phyloP scores from a whole-genome alignment of 2,329 filamentous ascomycete species.

The Periconia macrospinosa region DNA sequence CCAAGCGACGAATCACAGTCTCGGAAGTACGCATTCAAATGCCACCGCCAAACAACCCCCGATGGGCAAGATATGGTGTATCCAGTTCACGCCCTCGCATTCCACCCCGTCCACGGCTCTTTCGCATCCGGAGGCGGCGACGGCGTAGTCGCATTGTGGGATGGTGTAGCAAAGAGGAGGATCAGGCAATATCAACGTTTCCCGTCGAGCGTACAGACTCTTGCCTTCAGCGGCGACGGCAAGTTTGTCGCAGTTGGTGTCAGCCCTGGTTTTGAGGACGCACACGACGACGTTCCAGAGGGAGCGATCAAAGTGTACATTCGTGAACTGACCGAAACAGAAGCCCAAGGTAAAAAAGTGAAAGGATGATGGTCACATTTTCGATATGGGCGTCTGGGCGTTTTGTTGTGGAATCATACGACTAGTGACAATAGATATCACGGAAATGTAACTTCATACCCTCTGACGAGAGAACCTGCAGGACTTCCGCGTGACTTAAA shows the following conservation, averaged over 20 bases:
- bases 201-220: constrained; percentile 72
- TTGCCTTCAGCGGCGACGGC: constrained; percentile 78
- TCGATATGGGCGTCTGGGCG: constrained; percentile 8
- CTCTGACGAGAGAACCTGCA: too few relatives aligned
- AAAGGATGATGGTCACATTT: not conserved
- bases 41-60: constrained; percentile 74
- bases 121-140: constrained; percentile 91
- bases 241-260: constrained; percentile 77
- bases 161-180: constrained; percentile 84
- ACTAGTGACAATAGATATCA: not conserved
- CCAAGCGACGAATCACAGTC: constrained; percentile 83
- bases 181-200: constrained; percentile 89
- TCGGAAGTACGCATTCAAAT: constrained; percentile 98
- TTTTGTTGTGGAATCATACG: not conserved
- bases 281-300: constrained; percentile 78
- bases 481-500: too few relatives aligned
- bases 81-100: constrained; percentile 86
- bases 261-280: constrained; percentile 86
- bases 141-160: constrained; percentile 90
- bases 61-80: constrained; percentile 80
- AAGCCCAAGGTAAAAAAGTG: constrained; percentile 79
- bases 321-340: constrained; percentile 80
- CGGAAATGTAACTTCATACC: not conserved
- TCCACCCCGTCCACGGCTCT: constrained; percentile 79
- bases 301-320: constrained; percentile 74